phyloP scores from a whole-genome alignment of 495 filamentous ascomycete genomes.

The Haplographium delicatum region DNA sequence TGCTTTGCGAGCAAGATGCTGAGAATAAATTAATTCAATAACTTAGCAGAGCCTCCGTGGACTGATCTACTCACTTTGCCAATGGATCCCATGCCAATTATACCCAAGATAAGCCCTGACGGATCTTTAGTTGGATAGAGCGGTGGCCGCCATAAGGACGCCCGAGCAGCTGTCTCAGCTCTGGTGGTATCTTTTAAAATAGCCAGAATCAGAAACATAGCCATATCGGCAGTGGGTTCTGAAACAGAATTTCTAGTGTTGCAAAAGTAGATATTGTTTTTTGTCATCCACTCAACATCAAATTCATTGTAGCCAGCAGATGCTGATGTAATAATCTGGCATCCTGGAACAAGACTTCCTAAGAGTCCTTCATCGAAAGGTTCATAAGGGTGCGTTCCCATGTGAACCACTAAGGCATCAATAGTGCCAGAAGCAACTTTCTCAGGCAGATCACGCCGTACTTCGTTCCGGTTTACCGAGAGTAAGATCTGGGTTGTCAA shows the following conservation, averaged over 20 bases:
- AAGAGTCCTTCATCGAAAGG: slow-evolving; percentile 36
- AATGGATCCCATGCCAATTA: slow-evolving; percentile 82
- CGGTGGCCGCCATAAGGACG: slow-evolving; percentile 44
- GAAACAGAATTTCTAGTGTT: slow-evolving; percentile 20
- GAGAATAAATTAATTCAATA: neutral
- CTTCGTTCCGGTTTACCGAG: too few species aligned
- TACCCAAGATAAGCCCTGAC: slow-evolving; percentile 56
- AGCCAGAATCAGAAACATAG: slow-evolving; percentile 67
- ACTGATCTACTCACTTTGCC: slow-evolving; percentile 31
- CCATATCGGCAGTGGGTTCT: slow-evolving; percentile 60
- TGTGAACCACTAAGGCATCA: slow-evolving; percentile 34
- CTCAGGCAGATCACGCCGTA: too few species aligned
- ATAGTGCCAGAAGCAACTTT: slow-evolving; percentile 32
- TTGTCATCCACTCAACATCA: slow-evolving; percentile 32
- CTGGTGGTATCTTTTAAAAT: slow-evolving; percentile 48
- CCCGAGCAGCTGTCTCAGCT: slow-evolving; percentile 20
- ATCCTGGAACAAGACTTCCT: slow-evolving; percentile 21
- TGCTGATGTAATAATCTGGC: slow-evolving; percentile 32
- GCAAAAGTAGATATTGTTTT: slow-evolving; percentile 28
- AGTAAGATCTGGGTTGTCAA: too few species aligned
- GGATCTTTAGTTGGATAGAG: slow-evolving; percentile 56
- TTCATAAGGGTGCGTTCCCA: slow-evolving; percentile 36
- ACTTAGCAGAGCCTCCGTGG: neutral
- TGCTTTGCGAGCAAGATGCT: slow-evolving; percentile 64
- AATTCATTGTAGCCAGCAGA: slow-evolving; percentile 38